Base-by-base conservation (phyloP, 192 early-diverging fungal species). In the Haplosporangium gracile region DNA sequence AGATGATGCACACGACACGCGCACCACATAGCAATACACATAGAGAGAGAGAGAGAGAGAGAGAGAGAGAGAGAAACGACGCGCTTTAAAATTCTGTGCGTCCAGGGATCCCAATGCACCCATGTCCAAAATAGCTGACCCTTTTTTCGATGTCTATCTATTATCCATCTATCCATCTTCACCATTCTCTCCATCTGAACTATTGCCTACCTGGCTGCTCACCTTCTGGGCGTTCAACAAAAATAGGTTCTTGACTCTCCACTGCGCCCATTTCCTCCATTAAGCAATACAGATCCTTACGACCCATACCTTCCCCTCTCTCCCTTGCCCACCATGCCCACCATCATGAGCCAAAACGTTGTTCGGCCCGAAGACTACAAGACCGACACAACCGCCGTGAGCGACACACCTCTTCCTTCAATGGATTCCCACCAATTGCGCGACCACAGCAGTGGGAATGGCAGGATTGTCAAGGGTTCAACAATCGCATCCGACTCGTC, bases 291-390 rank as follows among this genome's bases (percentile, higher is more conserved):
- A 20, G 39, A 42, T n/a, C 20, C 63, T 15, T 42, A 29, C 15
- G 18, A 53, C 32, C 40, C 7, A 49, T 9, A 39, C 18, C 69
- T 1, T 32, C 0, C 42, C 40, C 26, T n/a, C 13, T 10, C 24
- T n/a, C 5, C 68, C 7, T 36, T 36, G 36, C 36, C 36, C 69
- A 63, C 24, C 2, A 85, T 85, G 77, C 68, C 69, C 42, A 68
- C 57, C 42, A 74, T 83, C 18, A 76, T 85, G 74, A 78, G 82
- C 77, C 82, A 79, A 43, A 79, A 85, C 39, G 74, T 57, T 4
- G 68, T 85, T 55, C 60, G 73, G 49, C 82, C 77, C 13, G 77
- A 85, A 29, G 49, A 78, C n/a, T 60, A 45, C 39, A 78, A 75
- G 10, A 1, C 24, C 24, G 65, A 78, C 22, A 57, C 22, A 16